A percentile compares a stretch with the other conserved stretches of the same genome.
phyloP scores from a whole-genome alignment of 495 filamentous ascomycete genomes.

The Halenospora varia region DNA sequence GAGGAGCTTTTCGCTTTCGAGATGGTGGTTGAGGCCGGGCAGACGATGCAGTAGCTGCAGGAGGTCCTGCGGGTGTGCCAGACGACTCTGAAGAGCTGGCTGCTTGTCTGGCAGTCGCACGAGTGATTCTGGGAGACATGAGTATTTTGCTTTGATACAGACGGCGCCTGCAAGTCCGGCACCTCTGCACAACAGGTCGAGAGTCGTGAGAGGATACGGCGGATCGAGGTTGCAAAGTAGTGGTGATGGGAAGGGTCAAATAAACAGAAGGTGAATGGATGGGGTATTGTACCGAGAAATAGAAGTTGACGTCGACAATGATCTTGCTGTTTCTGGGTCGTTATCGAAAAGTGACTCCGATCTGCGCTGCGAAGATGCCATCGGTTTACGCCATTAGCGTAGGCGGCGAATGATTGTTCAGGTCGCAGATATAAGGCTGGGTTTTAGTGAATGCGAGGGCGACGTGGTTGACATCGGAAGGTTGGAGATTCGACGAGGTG shows the following conservation, averaged over 20 bases:
- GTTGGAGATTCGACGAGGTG: background rate
- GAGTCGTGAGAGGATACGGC: constrained; percentile 2
- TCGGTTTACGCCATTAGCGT: constrained; percentile 8
- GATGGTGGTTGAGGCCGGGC: constrained; percentile 22
- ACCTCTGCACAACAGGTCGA: constrained; percentile 13
- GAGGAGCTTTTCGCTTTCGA: constrained; percentile 55
- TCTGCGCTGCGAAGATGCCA: constrained; percentile 6
- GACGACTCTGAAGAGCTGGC: constrained; percentile 42
- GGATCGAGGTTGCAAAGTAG: background rate
- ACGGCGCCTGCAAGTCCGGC: background rate
- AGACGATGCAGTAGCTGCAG: constrained; percentile 32
- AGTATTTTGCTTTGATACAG: constrained; percentile 38
- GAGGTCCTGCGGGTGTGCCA: constrained; percentile 36
- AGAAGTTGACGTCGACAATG: constrained; percentile 4
- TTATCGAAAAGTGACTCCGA: constrained; percentile 6
- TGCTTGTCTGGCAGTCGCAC: constrained; percentile 73
- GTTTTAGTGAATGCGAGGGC: background rate
- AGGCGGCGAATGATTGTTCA: background rate
- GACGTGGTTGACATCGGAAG: background rate
- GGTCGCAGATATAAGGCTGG: background rate
- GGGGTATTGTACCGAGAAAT: constrained; percentile 10
- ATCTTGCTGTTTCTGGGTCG: constrained; percentile 7
- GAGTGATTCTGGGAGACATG: constrained; percentile 83
- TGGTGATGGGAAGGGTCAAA: background rate
- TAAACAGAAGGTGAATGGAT: constrained; percentile 2